phyloP scores from a whole-genome alignment of 345 rosid genomes.

The Corymbia maculata region DNA sequence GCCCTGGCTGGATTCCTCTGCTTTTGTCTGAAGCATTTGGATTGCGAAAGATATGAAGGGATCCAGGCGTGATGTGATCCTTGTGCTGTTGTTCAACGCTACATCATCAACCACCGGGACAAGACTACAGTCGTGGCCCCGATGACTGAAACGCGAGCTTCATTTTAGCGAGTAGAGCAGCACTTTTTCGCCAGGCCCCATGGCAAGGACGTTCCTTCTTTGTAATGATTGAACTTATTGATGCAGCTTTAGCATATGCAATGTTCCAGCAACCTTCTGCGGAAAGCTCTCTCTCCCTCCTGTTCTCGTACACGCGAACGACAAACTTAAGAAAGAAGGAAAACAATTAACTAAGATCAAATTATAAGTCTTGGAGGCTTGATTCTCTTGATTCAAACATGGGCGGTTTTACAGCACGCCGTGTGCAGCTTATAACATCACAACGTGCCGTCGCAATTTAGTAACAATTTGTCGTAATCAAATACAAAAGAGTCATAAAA shows the following conservation, averaged over 20 bases:
- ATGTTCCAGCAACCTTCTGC: not conserved
- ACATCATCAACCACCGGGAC: not conserved
- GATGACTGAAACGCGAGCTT: not conserved
- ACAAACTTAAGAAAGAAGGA: not conserved
- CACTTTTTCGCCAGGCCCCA: not conserved
- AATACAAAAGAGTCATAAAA: not conserved
- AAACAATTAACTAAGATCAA: not conserved
- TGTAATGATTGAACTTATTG: not conserved
- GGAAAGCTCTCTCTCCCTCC: not conserved
- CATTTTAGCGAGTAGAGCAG: not conserved
- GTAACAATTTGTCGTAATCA: not conserved
- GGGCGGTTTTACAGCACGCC: not conserved
- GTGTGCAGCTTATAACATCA: not conserved
- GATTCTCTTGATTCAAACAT: not conserved
- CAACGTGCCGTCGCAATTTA: not conserved
- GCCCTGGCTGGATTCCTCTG: conserved; percentile 36
- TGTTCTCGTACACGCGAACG: not conserved
- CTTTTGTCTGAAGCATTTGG: conserved; percentile 26
- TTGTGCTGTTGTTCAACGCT: not conserved
- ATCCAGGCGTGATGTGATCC: not conserved
- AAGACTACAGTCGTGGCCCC: not conserved
- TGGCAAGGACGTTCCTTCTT: not conserved
- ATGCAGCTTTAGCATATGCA: not conserved
- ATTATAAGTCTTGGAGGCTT: not conserved
- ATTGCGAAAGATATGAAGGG: not conserved